Conservation (phyloP, 129 eudicot genomes). For the Solidago caesia region DNA sequence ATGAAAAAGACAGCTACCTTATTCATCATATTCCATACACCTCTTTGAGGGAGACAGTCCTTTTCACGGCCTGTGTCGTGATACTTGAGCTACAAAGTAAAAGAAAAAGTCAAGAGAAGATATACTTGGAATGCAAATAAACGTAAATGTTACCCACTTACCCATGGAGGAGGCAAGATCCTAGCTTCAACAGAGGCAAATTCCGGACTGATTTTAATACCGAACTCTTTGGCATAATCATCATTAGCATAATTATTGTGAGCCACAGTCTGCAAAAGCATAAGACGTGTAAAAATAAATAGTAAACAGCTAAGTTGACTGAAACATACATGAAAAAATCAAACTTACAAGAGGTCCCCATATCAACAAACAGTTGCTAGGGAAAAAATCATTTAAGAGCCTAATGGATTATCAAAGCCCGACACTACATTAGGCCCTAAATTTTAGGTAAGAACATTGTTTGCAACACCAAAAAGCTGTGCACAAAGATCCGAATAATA, state of each 20-base stretch:
- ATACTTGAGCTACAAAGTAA: constrained; percentile 62
- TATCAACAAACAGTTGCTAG: background rate
- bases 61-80: constrained; percentile 93
- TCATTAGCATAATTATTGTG: constrained; percentile 72
- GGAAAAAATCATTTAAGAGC: background rate
- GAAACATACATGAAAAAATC: background rate
- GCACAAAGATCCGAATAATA: background rate
- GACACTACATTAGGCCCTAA: background rate
- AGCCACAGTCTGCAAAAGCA: constrained; percentile 61
- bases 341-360: background rate
- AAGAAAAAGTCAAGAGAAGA: constrained; percentile 15
- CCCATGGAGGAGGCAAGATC: constrained; percentile 97
- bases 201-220: constrained; percentile 66
- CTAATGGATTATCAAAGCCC: background rate
- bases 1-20: constrained; percentile 44
- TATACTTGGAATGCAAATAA: background rate
- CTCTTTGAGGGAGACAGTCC: constrained; percentile 91
- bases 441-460: background rate
- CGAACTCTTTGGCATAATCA: constrained; percentile 85
- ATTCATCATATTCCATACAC: constrained; percentile 97
- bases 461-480: background rate
- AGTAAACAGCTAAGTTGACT: background rate
- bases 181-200: constrained; percentile 85
- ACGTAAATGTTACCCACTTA: constrained; percentile 24
- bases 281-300: background rate